Conservation (phyloP, 1,284 basidiomycete species). For the Boletellus deceptivus region DNA sequence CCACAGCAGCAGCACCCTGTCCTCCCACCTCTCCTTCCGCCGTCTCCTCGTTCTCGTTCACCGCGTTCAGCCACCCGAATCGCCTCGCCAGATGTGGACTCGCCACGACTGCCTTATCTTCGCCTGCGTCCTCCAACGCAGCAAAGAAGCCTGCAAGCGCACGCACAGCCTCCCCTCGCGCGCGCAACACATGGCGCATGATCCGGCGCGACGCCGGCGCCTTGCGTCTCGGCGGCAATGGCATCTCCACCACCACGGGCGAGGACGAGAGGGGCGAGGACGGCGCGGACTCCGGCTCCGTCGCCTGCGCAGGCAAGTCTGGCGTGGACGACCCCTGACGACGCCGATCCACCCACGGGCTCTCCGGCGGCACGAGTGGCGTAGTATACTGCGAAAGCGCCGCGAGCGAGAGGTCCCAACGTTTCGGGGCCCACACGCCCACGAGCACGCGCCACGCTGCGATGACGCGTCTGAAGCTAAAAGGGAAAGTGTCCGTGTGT, state of each 20-base stretch:
- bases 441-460: constrained; percentile 89
- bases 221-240: constrained; percentile 42
- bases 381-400: constrained; percentile 75
- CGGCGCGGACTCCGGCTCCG: constrained; percentile 31
- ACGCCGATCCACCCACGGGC: constrained; percentile 58
- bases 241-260: constrained; percentile 5
- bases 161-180: constrained; percentile 74
- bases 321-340: constrained; percentile 36
- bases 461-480: constrained; percentile 74
- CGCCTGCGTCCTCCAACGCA: constrained; percentile 54
- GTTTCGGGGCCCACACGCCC: constrained; percentile 84
- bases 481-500: constrained; percentile 3
- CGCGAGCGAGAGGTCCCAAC: constrained; percentile 70
- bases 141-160: constrained; percentile 70
- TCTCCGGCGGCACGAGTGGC: constrained; percentile 62
- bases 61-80: constrained; percentile 48
- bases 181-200: constrained; percentile 81
- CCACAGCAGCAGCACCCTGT: too few relatives aligned
- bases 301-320: constrained; percentile 23
- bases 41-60: neutral
- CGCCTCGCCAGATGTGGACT: constrained; percentile 58
- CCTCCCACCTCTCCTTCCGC: neutral
- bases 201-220: constrained; percentile 76
- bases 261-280: too few relatives aligned
- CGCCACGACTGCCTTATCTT: constrained; percentile 50